These are phyloP conservation scores for Nakazawaea sp. DNA, from an alignment of 805 yeast genomes.

Conservation along the genomic window DNA sequence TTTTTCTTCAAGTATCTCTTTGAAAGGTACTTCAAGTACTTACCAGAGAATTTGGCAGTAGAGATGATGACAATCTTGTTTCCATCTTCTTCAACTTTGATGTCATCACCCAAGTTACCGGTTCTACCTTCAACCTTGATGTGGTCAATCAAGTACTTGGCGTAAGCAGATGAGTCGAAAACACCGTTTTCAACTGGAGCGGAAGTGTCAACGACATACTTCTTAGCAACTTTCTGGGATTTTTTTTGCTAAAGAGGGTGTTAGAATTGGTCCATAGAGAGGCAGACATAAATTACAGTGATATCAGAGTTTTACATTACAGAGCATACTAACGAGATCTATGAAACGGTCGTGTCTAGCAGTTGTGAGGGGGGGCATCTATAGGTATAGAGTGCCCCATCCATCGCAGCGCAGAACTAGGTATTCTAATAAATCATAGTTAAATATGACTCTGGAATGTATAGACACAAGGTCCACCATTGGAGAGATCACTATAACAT, in stretches of 20 bases:
- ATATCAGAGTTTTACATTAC: too few relatives aligned
- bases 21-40: slow-evolving; percentile 98
- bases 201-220: slow-evolving; percentile 91
- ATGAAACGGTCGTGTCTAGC: too few relatives aligned
- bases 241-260: slow-evolving; percentile 57
- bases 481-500: slow-evolving; percentile 14
- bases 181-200: slow-evolving; percentile 98
- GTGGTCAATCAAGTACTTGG: slow-evolving; percentile 97
- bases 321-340: too few relatives aligned
- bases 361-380: too few relatives aligned
- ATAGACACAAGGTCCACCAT: too few relatives aligned
- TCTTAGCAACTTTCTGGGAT: slow-evolving; percentile 69
- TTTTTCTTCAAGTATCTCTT: slow-evolving; percentile 99
- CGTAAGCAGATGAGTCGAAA: slow-evolving; percentile 95
- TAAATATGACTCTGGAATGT: slow-evolving; percentile 14
- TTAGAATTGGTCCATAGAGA: too few relatives aligned
- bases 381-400: too few relatives aligned
- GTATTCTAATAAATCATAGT: slow-evolving; percentile 27
- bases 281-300: too few relatives aligned
- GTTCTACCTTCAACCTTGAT: slow-evolving; percentile 96
- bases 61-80: slow-evolving; percentile 84
- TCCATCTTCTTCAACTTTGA: slow-evolving; percentile 83
- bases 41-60: slow-evolving; percentile 96
- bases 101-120: slow-evolving; percentile 95
- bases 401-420: slow-evolving; percentile 37